phyloP scores from a whole-genome alignment of 371 early-diverging fungal genomes.

The Smittium culicis region DNA sequence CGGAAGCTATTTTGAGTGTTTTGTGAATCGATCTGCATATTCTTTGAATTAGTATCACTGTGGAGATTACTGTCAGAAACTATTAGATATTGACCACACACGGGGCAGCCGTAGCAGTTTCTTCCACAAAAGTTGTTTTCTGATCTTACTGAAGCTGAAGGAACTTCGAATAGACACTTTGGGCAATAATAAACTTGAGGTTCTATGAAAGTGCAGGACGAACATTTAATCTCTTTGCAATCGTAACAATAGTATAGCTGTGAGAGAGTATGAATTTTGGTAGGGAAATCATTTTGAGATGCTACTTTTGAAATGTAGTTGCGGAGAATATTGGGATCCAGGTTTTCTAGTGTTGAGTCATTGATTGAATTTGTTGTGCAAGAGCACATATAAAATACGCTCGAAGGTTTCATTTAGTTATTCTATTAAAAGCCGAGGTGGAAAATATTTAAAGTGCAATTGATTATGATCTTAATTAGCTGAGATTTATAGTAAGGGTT shows the following conservation, averaged over 20 bases:
- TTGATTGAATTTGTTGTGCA: not conserved
- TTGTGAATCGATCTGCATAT: conserved; percentile 13
- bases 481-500: no score
- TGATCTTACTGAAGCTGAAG: conserved; percentile 82
- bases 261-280: conserved; percentile 37
- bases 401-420: no score
- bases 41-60: conserved; percentile 19
- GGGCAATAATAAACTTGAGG: conserved; percentile 85
- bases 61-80: conserved; percentile 47
- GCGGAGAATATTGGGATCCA: not conserved
- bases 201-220: conserved; percentile 68
- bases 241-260: conserved; percentile 76
- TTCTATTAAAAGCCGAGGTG: no score
- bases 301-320: not conserved
- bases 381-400: not conserved
- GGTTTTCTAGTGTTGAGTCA: not conserved
- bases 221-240: conserved; percentile 67
- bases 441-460: no score
- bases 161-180: conserved; percentile 89
- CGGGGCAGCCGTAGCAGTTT: conserved; percentile 89
- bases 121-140: conserved; percentile 87
- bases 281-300: not conserved
- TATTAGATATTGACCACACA: conserved; percentile 66
- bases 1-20: conserved; percentile 28
- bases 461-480: no score